Conservation (phyloP, 371 early-diverging fungal species). For the Phascolomyces articulosus region DNA sequence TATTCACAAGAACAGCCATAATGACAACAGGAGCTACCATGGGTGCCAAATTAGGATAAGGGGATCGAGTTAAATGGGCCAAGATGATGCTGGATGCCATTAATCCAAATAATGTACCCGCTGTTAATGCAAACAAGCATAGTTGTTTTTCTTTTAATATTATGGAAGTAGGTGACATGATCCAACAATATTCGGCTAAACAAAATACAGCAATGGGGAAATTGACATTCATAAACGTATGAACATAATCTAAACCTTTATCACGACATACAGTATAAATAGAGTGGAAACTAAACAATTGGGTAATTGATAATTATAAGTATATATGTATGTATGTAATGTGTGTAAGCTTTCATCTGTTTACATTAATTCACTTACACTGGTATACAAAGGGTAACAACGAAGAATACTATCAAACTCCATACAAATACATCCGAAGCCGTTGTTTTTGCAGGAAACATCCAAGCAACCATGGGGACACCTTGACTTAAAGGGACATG, state of each 20-base stretch:
- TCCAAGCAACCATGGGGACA: conserved; percentile 9
- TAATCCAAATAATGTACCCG: conserved; percentile 83
- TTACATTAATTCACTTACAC: conserved; percentile 6
- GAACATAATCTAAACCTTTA: conserved; percentile 20
- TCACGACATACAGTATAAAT: conserved; percentile 33
- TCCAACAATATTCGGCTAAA: conserved; percentile 66
- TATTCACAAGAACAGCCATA: conserved; percentile 66
- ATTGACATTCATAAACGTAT: conserved; percentile 21
- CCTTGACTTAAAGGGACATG: conserved; percentile 20
- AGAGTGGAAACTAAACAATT: conserved; percentile 19
- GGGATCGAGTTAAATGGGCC: conserved; percentile 83
- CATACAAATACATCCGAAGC: conserved; percentile 25
- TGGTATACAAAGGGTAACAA: conserved; percentile 15
- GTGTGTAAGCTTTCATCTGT: neutral
- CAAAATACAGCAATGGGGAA: conserved; percentile 63
- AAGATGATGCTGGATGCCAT: conserved; percentile 90
- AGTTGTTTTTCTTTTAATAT: conserved; percentile 66
- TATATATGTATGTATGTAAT: neutral
- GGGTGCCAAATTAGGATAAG: conserved; percentile 77
- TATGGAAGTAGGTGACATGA: conserved; percentile 62
- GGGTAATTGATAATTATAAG: neutral
- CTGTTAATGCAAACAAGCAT: conserved; percentile 72
- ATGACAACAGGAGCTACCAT: conserved; percentile 71
- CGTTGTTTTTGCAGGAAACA: conserved; percentile 18
- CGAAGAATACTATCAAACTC: conserved; percentile 18